Percentiles rank a stretch among this genome's conserved stretches.
phyloP scores from a whole-genome alignment of 768 basidiomycete species.

The Russula dissimulans region DNA sequence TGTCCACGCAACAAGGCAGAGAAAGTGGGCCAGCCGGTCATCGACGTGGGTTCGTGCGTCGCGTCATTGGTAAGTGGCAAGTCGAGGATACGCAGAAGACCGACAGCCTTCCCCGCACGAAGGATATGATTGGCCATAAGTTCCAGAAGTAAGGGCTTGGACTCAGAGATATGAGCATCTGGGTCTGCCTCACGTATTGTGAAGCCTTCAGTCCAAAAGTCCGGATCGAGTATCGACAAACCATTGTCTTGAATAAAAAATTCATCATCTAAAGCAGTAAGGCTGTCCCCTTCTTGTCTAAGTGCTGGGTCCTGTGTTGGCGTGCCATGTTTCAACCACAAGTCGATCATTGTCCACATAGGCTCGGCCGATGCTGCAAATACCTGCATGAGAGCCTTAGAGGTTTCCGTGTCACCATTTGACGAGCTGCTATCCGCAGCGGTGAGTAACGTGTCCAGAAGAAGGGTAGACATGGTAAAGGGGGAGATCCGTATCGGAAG shows the following conservation, averaged over 20 bases:
- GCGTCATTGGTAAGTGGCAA: constrained; percentile 3
- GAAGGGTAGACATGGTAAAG: constrained; percentile 42
- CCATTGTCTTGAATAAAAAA: constrained; percentile 75
- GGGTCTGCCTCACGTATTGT: constrained; percentile 40
- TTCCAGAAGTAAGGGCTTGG: constrained; percentile 52
- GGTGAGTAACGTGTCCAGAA: constrained; percentile 57
- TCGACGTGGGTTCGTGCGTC: not conserved
- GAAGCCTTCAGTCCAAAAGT: constrained; percentile 72
- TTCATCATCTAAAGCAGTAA: constrained; percentile 47
- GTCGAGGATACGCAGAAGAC: constrained; percentile 57
- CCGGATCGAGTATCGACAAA: constrained; percentile 46
- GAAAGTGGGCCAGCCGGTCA: constrained; percentile 13
- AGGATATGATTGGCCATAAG: constrained; percentile 51
- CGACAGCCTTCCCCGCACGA: constrained; percentile 66
- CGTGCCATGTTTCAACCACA: constrained; percentile 71
- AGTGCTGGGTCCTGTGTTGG: constrained; percentile 28
- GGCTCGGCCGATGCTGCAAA: constrained; percentile 60
- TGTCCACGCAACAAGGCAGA: constrained; percentile 5
- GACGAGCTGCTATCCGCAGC: constrained; percentile 49
- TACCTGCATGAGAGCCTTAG: constrained; percentile 49
- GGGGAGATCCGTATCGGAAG: constrained; percentile 37
- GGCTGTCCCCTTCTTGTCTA: constrained; percentile 5
- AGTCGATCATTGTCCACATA: constrained; percentile 60
- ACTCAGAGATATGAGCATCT: constrained; percentile 25
- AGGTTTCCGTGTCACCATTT: constrained; percentile 45